Evolutionary conservation across 148 eudicot genomes (phyloP), one percentile per base, ranked within the genome.

Genomic region (Chenopodium quinoa): DNA sequence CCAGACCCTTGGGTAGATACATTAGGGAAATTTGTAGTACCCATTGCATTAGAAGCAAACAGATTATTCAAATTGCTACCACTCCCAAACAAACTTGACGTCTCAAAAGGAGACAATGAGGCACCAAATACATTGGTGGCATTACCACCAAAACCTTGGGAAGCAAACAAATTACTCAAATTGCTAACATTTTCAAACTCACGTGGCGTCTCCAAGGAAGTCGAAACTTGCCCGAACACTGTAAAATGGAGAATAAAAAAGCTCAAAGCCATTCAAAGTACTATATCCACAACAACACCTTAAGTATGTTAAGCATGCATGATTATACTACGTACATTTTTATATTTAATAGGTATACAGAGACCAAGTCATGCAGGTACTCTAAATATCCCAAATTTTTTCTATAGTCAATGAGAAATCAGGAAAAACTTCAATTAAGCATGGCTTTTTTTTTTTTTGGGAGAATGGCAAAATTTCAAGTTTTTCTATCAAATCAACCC

Each of bases 221-320:
- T 50, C 32, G 71, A 67, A 78, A 76, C 52, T 80, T 58, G 75
- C n/a, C 71, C 84, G 65, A 66, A 73, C 13, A 56, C 84, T 81
- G 78, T 58, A 11, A 81, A 1, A 46, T 67, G 58, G 12, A 27
- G 22, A 75, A 75, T 40, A 5, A 48, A 9, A 48, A 48, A 48
- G 52, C 52, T 48, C 52, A 48, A 64, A 23, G 68, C 29, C 25
- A 63, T 63, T 63, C 5, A n/a, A 63, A 20, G 67, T 63, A 7
- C 67, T 2, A 48, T 48, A 9, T 48, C 52, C 52, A 48, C 52
- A 10, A 48, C 52, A 48, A 48, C 52, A 48, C 11, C 0, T 12
- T 10, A 48, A 48, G 13, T 48, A 48, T 48, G 52, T 10, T 9
- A 48, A 48, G 52, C 52, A 48, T 9, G 52, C 2, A 48, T 48